Conservation (phyloP, 208 protist species). For the Trichomonas vaginalis region DNA sequence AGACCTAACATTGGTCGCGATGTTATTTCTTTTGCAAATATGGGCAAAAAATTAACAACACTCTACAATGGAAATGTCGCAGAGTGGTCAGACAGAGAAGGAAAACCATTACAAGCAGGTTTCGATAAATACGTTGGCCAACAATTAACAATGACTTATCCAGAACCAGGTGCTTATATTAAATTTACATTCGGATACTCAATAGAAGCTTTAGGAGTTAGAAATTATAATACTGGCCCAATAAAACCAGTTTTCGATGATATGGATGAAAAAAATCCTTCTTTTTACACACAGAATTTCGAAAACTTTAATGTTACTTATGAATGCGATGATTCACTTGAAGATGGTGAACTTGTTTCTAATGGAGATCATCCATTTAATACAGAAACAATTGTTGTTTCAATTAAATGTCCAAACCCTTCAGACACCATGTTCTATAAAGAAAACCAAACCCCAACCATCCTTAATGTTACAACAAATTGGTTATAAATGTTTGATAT, state of each 20-base stretch:
- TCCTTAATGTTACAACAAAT: neutral
- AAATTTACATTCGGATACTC: neutral
- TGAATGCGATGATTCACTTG: neutral
- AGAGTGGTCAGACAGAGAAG: neutral
- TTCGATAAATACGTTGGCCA: neutral
- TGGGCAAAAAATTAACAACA: neutral
- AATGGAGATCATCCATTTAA: neutral
- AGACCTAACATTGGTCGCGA: neutral
- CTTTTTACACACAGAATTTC: neutral
- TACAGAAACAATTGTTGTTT: neutral
- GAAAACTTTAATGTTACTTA: neutral
- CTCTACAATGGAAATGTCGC: neutral
- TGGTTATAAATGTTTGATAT: neutral
- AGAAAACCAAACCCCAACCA: neutral
- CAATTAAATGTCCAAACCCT: neutral
- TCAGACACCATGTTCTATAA: neutral
- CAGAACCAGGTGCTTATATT: neutral
- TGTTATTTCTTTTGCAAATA: neutral
- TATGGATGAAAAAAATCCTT: neutral
- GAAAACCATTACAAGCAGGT: neutral
- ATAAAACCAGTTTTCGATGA: neutral
- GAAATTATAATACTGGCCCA: neutral
- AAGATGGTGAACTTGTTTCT: neutral
- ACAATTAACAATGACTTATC: neutral
- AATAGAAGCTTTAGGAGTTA: neutral